Percentiles rank a stretch among this genome's conserved stretches.
phyloP scores from a whole-genome alignment of 2,329 filamentous ascomycete genomes.

The Aspergillus quadrilineatus region DNA sequence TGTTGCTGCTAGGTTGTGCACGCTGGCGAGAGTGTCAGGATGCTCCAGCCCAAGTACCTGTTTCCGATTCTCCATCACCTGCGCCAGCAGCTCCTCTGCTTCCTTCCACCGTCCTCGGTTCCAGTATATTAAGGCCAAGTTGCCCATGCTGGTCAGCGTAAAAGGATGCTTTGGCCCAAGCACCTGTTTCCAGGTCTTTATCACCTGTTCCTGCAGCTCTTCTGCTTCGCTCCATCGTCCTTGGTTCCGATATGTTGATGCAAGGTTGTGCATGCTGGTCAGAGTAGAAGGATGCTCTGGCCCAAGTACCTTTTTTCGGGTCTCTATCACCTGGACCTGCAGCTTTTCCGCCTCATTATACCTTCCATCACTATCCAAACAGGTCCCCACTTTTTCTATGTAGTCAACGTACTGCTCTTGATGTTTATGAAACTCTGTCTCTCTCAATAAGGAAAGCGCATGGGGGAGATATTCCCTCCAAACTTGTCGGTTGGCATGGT shows the following conservation, averaged over 20 bases:
- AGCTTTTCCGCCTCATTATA: neutral
- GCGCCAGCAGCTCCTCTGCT: neutral
- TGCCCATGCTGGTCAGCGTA: neutral
- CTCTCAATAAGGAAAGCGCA: constrained; percentile 5
- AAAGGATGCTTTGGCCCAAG: neutral
- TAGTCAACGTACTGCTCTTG: neutral
- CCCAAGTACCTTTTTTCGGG: neutral
- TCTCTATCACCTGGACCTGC: neutral
- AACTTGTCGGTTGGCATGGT: constrained; percentile 15
- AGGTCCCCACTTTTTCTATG: neutral
- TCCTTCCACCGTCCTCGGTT: neutral
- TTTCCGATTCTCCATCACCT: neutral
- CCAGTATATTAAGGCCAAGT: neutral
- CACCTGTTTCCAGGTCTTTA: neutral
- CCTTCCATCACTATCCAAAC: too few relatives aligned
- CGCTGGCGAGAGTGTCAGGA: neutral
- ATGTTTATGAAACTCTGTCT: neutral
- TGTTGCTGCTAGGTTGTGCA: neutral
- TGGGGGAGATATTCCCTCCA: constrained; percentile 25
- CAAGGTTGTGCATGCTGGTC: neutral
- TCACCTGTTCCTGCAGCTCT: neutral
- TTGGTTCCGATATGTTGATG: neutral
- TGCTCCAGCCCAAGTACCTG: neutral
- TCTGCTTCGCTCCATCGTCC: neutral
- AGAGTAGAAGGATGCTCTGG: neutral